These are phyloP conservation scores for Hemerocallis citrina DNA, from an alignment of 106 monocot species.

Conservation along the genomic window DNA sequence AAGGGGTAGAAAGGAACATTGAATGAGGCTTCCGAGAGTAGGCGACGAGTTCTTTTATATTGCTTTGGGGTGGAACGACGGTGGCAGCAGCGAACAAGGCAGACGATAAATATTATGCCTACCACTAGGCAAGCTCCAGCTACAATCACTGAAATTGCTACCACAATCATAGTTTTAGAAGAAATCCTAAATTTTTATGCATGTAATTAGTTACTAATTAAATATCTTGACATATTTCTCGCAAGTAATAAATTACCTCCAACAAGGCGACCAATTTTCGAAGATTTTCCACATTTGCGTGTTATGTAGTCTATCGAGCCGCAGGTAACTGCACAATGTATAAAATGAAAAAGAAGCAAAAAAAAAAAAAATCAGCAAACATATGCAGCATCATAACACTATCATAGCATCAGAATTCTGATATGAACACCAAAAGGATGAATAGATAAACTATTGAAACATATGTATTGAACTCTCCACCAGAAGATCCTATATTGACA, in stretches of 20 bases:
- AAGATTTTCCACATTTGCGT: neutral
- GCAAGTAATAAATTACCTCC: neutral
- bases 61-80: neutral
- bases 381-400: neutral
- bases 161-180: no score
- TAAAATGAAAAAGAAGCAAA: neutral
- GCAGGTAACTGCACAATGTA: no score
- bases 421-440: neutral
- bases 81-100: constrained; percentile 16
- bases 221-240: neutral
- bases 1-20: constrained; percentile 44
- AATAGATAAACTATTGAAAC: neutral
- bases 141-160: constrained; percentile 25
- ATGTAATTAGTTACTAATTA: neutral
- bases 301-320: neutral
- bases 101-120: constrained; percentile 14
- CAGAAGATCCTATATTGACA: neutral
- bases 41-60: constrained; percentile 16
- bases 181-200: neutral
- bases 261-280: neutral
- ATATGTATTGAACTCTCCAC: neutral
- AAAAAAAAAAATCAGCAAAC: neutral
- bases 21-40: constrained; percentile 54
- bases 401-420: neutral
- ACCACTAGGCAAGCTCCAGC: constrained; percentile 30